These are phyloP conservation scores for Heteromeles arbutifolia DNA, from an alignment of 306 rosid species.

Conservation along the genomic window DNA sequence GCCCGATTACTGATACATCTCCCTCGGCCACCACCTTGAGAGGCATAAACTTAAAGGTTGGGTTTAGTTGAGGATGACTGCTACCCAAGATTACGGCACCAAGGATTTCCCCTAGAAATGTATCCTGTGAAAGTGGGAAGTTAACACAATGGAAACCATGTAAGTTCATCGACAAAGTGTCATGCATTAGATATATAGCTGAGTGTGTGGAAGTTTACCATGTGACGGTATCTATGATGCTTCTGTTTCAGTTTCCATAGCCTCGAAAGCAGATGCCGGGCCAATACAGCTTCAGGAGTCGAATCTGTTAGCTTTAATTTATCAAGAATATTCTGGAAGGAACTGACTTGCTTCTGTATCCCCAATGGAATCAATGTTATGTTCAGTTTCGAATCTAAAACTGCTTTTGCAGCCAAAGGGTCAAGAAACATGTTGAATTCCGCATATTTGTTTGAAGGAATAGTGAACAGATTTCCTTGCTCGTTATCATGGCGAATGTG, in stretches of 20 bases:
- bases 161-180: not conserved
- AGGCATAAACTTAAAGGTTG: slow-evolving; percentile 22
- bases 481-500: slow-evolving; percentile 29
- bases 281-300: slow-evolving; percentile 47
- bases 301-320: not conserved
- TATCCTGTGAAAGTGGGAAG: slow-evolving; percentile 26
- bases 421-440: slow-evolving; percentile 59
- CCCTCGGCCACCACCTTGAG: slow-evolving; percentile 38
- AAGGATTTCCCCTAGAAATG: slow-evolving; percentile 49
- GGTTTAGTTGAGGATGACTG: slow-evolving; percentile 10
- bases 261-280: slow-evolving; percentile 26
- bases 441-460: slow-evolving; percentile 52
- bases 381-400: slow-evolving; percentile 35
- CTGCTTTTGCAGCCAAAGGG: slow-evolving; percentile 47
- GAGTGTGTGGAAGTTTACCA: slow-evolving; percentile 26
- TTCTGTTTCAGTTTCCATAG: slow-evolving; percentile 26
- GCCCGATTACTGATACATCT: slow-evolving; percentile 30
- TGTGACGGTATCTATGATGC: slow-evolving; percentile 46
- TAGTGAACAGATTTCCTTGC: slow-evolving; percentile 45
- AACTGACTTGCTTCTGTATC: slow-evolving; percentile 34
- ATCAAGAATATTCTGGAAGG: slow-evolving; percentile 23
- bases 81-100: slow-evolving; percentile 38
- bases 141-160: not conserved
- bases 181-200: not conserved
- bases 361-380: slow-evolving; percentile 44